Conservation (phyloP, 2,329 filamentous ascomycete species). For the Colletotrichum lini region DNA sequence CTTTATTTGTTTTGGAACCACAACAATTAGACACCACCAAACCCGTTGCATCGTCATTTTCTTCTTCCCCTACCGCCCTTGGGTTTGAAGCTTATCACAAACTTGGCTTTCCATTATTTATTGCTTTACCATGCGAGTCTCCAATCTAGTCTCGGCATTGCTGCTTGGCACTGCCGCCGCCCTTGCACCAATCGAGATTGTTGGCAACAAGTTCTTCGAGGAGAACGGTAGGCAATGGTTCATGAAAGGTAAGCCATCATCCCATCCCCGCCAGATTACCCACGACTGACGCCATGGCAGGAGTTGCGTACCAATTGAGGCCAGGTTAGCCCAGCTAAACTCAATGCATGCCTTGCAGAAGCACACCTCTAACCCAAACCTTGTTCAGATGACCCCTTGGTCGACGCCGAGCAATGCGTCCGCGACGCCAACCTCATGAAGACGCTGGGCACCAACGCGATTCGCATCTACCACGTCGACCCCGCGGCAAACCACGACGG, state of each 20-base stretch:
- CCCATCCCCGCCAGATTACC: conserved; percentile 1
- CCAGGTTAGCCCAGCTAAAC: conserved; percentile 50
- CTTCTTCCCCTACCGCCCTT: background rate
- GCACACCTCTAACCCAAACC: conserved; percentile 25
- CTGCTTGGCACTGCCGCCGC: conserved; percentile 56
- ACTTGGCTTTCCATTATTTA: conserved; percentile 8
- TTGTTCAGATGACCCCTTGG: conserved; percentile 76
- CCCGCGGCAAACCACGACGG: conserved; percentile 77
- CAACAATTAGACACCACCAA: conserved; percentile 22
- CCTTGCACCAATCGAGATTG: conserved; percentile 65
- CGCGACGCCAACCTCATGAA: conserved; percentile 85
- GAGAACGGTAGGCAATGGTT: conserved; percentile 86
- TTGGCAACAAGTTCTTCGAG: conserved; percentile 89
- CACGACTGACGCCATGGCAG: conserved; percentile 57
- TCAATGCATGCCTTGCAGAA: conserved; percentile 14
- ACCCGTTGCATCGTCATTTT: background rate
- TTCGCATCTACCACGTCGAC: conserved; percentile 92
- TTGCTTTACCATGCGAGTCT: conserved; percentile 54
- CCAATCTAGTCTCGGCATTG: conserved; percentile 52
- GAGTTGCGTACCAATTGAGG: conserved; percentile 79
- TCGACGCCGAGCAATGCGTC: conserved; percentile 81
- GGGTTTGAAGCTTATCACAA: conserved; percentile 17
- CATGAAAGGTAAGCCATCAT: conserved; percentile 75
- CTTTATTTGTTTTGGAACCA: conserved; percentile 9
- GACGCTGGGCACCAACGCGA: conserved; percentile 84